Evolutionary conservation across 805 yeast genomes (phyloP).

Genomic region (Kodamaea lidongshanica): DNA sequence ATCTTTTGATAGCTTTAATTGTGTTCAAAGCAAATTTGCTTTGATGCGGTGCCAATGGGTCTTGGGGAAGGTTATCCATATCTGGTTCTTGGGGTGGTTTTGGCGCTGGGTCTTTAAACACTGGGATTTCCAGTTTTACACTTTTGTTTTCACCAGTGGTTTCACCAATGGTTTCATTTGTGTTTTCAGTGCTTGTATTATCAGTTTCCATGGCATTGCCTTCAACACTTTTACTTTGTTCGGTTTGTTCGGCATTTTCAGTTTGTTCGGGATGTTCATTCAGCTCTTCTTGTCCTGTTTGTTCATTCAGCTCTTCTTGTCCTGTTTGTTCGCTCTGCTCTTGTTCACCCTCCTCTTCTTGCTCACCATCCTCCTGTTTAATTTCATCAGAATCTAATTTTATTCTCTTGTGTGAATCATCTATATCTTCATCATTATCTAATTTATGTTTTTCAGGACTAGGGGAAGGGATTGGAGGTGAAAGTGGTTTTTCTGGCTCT

Average conservation of each 20-base stretch:
- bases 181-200: too few species aligned
- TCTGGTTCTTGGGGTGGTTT: constrained; percentile 71
- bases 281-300: constrained; percentile 5
- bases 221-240: constrained; percentile 1
- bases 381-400: too few species aligned
- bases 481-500: constrained; percentile 33
- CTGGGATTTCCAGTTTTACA: background rate
- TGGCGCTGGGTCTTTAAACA: constrained; percentile 54
- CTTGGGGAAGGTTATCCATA: constrained; percentile 56
- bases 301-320: constrained; percentile 4
- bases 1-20: constrained; percentile 78
- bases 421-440: constrained; percentile 21
- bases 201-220: constrained; percentile 3
- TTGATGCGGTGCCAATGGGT: constrained; percentile 80
- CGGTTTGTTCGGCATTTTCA: constrained; percentile 7
- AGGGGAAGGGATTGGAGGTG: constrained; percentile 43
- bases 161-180: background rate
- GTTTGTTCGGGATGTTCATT: constrained; percentile 7
- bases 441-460: constrained; percentile 31
- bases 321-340: constrained; percentile 7
- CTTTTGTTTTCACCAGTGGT: constrained; percentile 1
- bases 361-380: constrained; percentile 7
- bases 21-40: constrained; percentile 70
- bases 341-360: constrained; percentile 5
- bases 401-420: constrained; percentile 14